A percentile compares a stretch with the other conserved stretches of the same genome.
phyloP scores from a whole-genome alignment of 495 filamentous ascomycete genomes.

The Aspergillus indologenus region DNA sequence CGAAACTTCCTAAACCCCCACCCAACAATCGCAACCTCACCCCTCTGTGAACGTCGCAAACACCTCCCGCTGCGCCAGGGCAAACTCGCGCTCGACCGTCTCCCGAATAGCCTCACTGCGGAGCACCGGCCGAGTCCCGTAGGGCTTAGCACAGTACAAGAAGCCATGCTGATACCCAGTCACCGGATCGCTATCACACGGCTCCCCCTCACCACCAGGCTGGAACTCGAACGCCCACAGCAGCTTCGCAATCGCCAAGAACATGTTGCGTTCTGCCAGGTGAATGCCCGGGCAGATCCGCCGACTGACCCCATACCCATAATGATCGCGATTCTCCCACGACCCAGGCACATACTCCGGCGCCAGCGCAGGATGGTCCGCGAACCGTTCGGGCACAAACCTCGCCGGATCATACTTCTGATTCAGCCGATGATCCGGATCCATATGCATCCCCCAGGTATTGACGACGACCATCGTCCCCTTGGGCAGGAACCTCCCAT shows the following conservation, averaged over 20 bases:
- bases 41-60: too few relatives aligned
- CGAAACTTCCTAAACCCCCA: too few relatives aligned
- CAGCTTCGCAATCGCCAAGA: constrained; percentile 54
- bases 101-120: too few relatives aligned
- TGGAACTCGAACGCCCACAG: constrained; percentile 55
- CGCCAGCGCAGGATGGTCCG: constrained; percentile 38
- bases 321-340: constrained; percentile 27
- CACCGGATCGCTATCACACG: background rate
- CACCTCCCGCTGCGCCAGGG: too few relatives aligned
- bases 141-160: background rate
- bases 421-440: background rate
- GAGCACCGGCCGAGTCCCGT: too few relatives aligned
- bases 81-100: too few relatives aligned
- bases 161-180: background rate
- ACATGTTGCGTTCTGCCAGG: constrained; percentile 44
- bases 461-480: constrained; percentile 32
- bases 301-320: constrained; percentile 27
- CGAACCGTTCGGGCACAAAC: constrained; percentile 43
- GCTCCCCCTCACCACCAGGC: constrained; percentile 1
- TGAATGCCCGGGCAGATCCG: constrained; percentile 34
- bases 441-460: constrained; percentile 29
- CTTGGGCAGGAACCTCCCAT: constrained; percentile 32
- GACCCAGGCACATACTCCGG: constrained; percentile 21
- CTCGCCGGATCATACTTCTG: constrained; percentile 24
- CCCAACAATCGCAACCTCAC: too few relatives aligned